Percentiles rank a stretch among this genome's conserved stretches.
These are phyloP conservation scores for Helianthus annuus DNA, from an alignment of 129 eudicot species.

Conservation along the genomic window DNA sequence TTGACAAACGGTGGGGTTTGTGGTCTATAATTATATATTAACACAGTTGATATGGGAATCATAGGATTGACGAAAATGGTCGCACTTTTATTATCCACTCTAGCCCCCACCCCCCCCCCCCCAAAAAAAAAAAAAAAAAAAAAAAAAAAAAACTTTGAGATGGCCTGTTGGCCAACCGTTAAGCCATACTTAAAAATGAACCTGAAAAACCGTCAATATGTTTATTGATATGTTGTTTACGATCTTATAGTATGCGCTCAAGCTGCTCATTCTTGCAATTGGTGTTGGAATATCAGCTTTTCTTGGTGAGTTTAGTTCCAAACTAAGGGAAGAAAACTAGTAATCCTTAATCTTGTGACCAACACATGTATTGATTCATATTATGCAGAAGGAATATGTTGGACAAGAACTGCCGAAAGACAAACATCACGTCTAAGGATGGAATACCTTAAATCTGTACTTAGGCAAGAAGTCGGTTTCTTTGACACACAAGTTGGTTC, in stretches of 20 bases:
- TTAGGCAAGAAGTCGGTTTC: constrained; percentile 77
- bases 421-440: constrained; percentile 69
- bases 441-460: constrained; percentile 70
- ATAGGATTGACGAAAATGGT: too few species aligned
- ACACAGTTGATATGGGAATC: too few species aligned
- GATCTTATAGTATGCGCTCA: constrained; percentile 46
- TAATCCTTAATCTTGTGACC: not conserved
- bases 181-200: not conserved
- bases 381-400: constrained; percentile 73
- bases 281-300: constrained; percentile 58
- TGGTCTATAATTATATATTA: too few species aligned
- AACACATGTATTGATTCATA: not conserved
- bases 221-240: constrained; percentile 11
- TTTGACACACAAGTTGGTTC: constrained; percentile 70
- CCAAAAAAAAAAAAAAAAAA: too few species aligned
- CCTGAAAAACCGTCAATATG: too few species aligned
- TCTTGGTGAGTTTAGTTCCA: constrained; percentile 42
- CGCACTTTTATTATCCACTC: too few species aligned
- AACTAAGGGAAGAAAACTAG: not conserved
- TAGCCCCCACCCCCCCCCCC: too few species aligned
- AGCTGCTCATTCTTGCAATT: constrained; percentile 59
- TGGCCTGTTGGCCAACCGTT: too few species aligned
- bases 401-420: constrained; percentile 87
- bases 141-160: too few species aligned
- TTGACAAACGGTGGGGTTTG: too few species aligned